Evolutionary conservation across 345 rosid species (phyloP), one percentile per base, ranked within the genome.

Genomic region (Populus deltoides): DNA sequence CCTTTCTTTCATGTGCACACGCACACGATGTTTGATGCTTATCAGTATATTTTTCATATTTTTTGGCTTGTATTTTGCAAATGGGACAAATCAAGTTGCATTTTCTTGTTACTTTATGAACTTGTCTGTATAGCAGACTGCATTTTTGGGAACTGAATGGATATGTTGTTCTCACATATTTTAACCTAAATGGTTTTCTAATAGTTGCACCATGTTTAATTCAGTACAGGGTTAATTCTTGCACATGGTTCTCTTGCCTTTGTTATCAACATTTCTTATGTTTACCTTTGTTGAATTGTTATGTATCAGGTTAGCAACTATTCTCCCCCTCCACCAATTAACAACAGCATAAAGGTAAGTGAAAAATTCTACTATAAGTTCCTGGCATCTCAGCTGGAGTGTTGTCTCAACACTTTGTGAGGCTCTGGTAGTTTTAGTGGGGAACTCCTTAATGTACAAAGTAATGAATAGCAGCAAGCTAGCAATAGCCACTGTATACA

Each of bases 331-430:
- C 97, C 98, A 68, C 78, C 99, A 77, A 86, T 96, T 79, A 91
- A 96, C 87, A 92, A 92, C 82, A 92, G 97, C 84, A 95, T 92
- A 84, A 93, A 95, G 99, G 99, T 92, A 73, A 81, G 81, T 45
- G 24, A 25, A 53, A 49, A 36, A 8, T 35, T 77, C 20, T 71
- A 75, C 25, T 72, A 27, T 27, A 25, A 70, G 36, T 75, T 51
- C 45, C 38, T 18, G 53, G 74, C 79, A 63, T 27, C 24, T 49
- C 70, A 47, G 38, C 13, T 17, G 53, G 31, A 43, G 53, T 66
- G 59, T 53, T 75, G 71, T 33, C 68, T 76, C 61, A 55, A 2
- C 18, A 25, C 36, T 6, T 63, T 55, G 17, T 66, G n/a, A 78
- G 66, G 33, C 31, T 41, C 38, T 69, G 39, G 69, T 6, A 31